Conservation (phyloP, 768 basidiomycete species). For the Suillus tomentosus region DNA sequence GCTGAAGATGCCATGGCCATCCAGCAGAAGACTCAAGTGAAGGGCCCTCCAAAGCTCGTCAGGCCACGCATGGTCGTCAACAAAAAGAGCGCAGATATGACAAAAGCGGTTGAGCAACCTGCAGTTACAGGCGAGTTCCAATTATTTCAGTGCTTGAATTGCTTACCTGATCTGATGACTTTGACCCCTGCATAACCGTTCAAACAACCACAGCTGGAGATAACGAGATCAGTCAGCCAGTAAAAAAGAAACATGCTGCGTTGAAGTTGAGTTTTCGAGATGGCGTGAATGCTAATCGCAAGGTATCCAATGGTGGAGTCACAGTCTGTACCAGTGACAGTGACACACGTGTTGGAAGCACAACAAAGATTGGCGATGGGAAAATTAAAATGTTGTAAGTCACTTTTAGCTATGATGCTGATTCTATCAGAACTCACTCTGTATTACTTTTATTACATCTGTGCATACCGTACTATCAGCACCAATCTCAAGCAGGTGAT, state of each 20-base stretch:
- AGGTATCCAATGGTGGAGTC: background rate
- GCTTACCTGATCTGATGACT: too few species aligned
- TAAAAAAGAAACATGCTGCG: background rate
- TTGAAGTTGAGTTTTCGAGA: background rate
- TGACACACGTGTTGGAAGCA: background rate
- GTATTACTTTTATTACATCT: constrained; percentile 1
- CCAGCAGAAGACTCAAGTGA: too few species aligned
- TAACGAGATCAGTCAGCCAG: background rate
- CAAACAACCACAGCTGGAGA: background rate
- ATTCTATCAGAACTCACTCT: constrained; percentile 1
- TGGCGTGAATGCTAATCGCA: background rate
- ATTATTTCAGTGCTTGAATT: too few species aligned
- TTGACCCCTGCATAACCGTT: too few species aligned
- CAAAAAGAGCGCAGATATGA: too few species aligned
- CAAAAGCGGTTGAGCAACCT: too few species aligned
- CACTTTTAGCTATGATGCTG: background rate
- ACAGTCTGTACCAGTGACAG: background rate
- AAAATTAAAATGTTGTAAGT: background rate
- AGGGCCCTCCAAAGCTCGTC: too few species aligned
- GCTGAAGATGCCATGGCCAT: too few species aligned
- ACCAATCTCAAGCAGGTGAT: background rate
- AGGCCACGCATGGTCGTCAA: too few species aligned
- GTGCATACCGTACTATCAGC: background rate
- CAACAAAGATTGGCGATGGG: background rate
- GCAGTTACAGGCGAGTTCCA: too few species aligned